Conservation (phyloP, 331 rosid genomes). For the Acacia concinna region DNA sequence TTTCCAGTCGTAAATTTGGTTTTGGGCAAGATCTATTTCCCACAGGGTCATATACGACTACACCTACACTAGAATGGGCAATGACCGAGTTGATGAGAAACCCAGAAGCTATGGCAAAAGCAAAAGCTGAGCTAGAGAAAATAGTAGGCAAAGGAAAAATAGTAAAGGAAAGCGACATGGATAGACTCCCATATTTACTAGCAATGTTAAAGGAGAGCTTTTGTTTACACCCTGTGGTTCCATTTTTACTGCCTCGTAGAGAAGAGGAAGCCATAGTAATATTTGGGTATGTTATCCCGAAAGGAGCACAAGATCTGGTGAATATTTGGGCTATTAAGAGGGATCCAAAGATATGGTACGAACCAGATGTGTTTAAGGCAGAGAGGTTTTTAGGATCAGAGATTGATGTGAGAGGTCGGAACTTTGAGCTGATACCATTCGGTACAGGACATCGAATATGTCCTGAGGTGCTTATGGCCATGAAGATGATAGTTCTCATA, state of each 20-base stretch:
- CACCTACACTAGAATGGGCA: neutral
- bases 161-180: neutral
- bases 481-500: constrained; percentile 24
- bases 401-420: constrained; percentile 35
- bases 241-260: neutral
- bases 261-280: neutral
- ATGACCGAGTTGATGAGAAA: neutral
- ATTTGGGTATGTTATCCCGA: neutral
- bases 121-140: neutral
- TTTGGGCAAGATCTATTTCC: neutral
- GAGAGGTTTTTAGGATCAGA: neutral
- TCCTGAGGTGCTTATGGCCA: constrained; percentile 40
- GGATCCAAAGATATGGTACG: neutral
- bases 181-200: neutral
- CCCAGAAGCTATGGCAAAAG: neutral
- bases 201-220: neutral
- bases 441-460: constrained; percentile 46
- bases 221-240: neutral
- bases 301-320: neutral
- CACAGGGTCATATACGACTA: neutral
- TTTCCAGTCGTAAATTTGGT: neutral
- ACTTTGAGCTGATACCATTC: constrained; percentile 46
- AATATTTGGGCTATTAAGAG: neutral
- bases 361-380: neutral
- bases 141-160: neutral